Base-by-base conservation (phyloP, 2,329 filamentous ascomycete genomes). In the Fusarium continuum region DNA sequence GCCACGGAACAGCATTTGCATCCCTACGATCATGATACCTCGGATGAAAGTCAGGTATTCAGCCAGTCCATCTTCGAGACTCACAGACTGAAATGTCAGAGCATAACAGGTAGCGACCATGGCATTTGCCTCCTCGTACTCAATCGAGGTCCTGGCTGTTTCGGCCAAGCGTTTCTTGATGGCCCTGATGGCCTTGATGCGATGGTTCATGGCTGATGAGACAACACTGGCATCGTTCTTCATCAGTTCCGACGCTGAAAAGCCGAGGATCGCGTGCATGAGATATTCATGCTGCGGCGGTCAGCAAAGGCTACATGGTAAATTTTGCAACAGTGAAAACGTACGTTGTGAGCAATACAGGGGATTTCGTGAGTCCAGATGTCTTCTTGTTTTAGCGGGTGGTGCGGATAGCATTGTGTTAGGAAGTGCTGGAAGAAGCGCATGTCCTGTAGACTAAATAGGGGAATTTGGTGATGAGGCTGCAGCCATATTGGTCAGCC, bases 241-340 rank as follows among this genome's bases (percentile, higher is more conserved):
- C 65, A 83, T 81, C 5, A 91, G 80, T 62, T 91, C 86, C 1
- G 88, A 90, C 26, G 89, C 89, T 2, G 88, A 82, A 57, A 90
- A 82, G 11, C 87, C 88, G 1, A 90, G 81, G 45, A 91, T 87
- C 5, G 88, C 86, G 71, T 91, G 88, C 84, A 91, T 90, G 9
- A 90, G 79, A 56, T 86, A 89, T 52, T 88, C 85, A 64, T 89
- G 82, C 82, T 88, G 54, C 19, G 49, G 7, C 26, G 25, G 32
- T 70, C 46, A 62, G 64, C 41, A 19, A 35, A 16, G 17, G 8
- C 13, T 11, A 5, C 1, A 19, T 13, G 7, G 3, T 3, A 9
- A 10, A n/a, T 9, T 14, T 19, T 19, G 6, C 2, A 13, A 8
- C 2, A 6, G 22, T 16, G 8, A 6, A 2, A 16, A 72, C 82